These are phyloP conservation scores for Chlorella sp. DNA, from an alignment of 139 green algal genomes.

Conservation along the genomic window DNA sequence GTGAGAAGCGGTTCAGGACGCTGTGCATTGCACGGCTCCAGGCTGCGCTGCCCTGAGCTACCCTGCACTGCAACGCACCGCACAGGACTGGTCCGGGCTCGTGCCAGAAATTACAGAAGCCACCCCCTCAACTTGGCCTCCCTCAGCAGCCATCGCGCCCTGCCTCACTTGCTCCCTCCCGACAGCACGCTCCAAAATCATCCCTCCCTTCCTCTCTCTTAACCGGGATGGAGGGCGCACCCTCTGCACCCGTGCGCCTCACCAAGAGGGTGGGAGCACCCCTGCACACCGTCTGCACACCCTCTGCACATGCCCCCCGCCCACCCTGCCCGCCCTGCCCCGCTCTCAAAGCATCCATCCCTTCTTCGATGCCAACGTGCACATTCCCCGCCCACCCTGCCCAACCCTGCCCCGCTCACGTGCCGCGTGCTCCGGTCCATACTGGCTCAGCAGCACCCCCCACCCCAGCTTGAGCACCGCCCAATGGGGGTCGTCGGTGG, in stretches of 20 bases:
- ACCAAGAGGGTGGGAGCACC: too few relatives aligned
- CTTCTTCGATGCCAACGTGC: neutral
- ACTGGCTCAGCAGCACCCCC: constrained; percentile 58
- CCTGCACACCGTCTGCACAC: neutral
- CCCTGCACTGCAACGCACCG: too few relatives aligned
- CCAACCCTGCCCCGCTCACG: constrained; percentile 9
- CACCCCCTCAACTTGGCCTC: neutral
- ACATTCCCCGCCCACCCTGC: neutral
- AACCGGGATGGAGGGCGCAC: too few relatives aligned
- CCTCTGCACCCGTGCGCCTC: too few relatives aligned
- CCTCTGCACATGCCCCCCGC: neutral
- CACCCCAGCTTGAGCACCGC: constrained; percentile 59
- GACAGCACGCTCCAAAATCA: too few relatives aligned
- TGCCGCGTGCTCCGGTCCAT: constrained; percentile 11
- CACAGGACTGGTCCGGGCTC: neutral
- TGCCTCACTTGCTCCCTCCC: neutral
- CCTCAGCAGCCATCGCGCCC: neutral
- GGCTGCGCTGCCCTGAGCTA: neutral
- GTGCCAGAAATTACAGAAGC: neutral
- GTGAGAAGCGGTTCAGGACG: too few relatives aligned
- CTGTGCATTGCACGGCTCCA: too few relatives aligned
- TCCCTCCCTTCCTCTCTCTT: too few relatives aligned
- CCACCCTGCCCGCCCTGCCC: too few relatives aligned
- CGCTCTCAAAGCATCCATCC: too few relatives aligned
- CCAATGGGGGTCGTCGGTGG: constrained; percentile 30